Percentiles rank a stretch among this genome's conserved stretches.
phyloP scores from a whole-genome alignment of 164 flowering plant species.

The Piper betle region DNA sequence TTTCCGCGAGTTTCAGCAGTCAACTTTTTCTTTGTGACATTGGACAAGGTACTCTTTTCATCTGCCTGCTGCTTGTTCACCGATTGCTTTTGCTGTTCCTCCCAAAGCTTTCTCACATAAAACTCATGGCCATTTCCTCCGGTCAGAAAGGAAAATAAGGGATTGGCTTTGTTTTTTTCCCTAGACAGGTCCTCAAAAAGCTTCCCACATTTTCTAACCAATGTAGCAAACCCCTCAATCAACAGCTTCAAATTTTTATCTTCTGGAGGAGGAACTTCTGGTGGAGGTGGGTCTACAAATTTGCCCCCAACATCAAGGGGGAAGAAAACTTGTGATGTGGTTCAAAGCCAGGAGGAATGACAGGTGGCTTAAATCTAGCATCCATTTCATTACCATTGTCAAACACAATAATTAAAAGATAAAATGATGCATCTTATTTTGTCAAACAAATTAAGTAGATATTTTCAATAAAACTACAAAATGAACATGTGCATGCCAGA shows the following conservation, averaged over 20 bases:
- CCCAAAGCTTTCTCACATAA: slow-evolving; percentile 85
- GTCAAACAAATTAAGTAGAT: no score
- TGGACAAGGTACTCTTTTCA: slow-evolving; percentile 13
- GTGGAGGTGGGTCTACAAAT: slow-evolving; percentile 42
- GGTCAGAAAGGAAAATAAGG: slow-evolving; percentile 61
- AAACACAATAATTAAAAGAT: slow-evolving; percentile 1
- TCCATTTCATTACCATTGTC: neutral
- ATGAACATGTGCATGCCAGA: no score
- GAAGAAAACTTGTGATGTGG: slow-evolving; percentile 61
- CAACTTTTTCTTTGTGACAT: slow-evolving; percentile 36
- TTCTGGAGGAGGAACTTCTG: slow-evolving; percentile 71
- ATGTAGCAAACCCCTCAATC: slow-evolving; percentile 82
- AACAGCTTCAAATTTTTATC: slow-evolving; percentile 54
- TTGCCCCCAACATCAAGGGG: slow-evolving; percentile 34
- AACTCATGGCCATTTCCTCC: slow-evolving; percentile 78
- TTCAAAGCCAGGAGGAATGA: slow-evolving; percentile 61
- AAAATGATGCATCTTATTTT: no score
- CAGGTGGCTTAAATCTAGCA: slow-evolving; percentile 81
- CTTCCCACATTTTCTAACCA: slow-evolving; percentile 88
- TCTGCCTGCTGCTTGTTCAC: slow-evolving; percentile 29
- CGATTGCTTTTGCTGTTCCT: slow-evolving; percentile 52
- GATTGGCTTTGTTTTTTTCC: slow-evolving; percentile 73
- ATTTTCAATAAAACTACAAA: no score
- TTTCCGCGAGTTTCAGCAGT: slow-evolving; percentile 85
- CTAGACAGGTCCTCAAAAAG: slow-evolving; percentile 84